phyloP scores from a whole-genome alignment of 1,139 yeast species.

The Scheffersomyces stambukii region DNA sequence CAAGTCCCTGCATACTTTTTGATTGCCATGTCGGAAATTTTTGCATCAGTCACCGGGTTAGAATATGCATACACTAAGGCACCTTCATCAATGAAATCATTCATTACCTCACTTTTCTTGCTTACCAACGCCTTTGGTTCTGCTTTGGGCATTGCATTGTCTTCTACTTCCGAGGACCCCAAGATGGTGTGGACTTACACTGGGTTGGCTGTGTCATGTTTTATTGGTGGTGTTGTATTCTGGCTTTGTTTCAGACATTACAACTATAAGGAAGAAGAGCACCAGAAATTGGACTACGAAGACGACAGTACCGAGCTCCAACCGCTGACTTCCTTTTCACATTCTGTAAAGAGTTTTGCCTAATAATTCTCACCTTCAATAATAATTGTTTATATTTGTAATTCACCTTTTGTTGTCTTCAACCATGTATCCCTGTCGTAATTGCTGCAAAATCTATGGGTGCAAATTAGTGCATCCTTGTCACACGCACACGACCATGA shows the following conservation, averaged over 20 bases:
- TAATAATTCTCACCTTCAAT: too few species aligned
- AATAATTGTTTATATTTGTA: too few species aligned
- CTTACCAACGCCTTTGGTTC: slow-evolving; percentile 65
- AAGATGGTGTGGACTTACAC: slow-evolving; percentile 63
- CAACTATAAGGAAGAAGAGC: slow-evolving; percentile 55
- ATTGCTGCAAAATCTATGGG: too few species aligned
- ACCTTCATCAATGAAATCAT: slow-evolving; percentile 59
- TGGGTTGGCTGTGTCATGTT: slow-evolving; percentile 57
- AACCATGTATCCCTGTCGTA: too few species aligned
- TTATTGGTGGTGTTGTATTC: slow-evolving; percentile 56
- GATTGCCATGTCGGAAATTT: slow-evolving; percentile 58
- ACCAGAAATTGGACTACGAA: slow-evolving; percentile 48
- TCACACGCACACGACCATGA: too few species aligned
- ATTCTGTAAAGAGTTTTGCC: slow-evolving; percentile 18
- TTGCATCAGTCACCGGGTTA: slow-evolving; percentile 62
- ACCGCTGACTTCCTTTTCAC: slow-evolving; percentile 20
- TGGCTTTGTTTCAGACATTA: slow-evolving; percentile 56
- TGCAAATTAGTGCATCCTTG: too few species aligned
- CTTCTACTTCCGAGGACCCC: slow-evolving; percentile 62
- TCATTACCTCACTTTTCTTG: slow-evolving; percentile 58
- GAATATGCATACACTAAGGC: slow-evolving; percentile 73
- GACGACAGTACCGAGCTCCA: slow-evolving; percentile 15
- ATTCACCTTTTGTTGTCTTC: too few species aligned
- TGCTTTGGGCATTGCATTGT: slow-evolving; percentile 66
- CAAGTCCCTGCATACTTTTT: slow-evolving; percentile 61